Percentiles rank a stretch among this genome's conserved stretches.
Conservation (phyloP, 768 basidiomycete genomes). For the Panellus pusillus region DNA sequence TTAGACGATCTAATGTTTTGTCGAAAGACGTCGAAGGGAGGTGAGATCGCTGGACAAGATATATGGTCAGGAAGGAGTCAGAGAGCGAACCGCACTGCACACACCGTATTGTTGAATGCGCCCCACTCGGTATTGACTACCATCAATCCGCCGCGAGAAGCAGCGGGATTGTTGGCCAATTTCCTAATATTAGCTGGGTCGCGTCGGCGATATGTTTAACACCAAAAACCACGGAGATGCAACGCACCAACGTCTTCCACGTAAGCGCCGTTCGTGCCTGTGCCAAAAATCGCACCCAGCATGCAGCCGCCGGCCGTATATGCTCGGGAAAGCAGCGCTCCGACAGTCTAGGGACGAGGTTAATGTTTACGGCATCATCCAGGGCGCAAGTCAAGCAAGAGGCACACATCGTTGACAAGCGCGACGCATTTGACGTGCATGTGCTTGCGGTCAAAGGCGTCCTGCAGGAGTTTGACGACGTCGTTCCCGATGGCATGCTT, state of each 20-base stretch:
- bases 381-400: too few relatives aligned
- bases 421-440: conserved; percentile 81
- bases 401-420: conserved; percentile 76
- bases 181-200: conserved; percentile 73
- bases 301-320: conserved; percentile 93
- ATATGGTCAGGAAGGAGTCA: neutral
- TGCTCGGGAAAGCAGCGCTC: conserved; percentile 87
- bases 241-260: conserved; percentile 72
- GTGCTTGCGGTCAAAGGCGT: conserved; percentile 79
- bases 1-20: conserved; percentile 87
- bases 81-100: conserved; percentile 22
- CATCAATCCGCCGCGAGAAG: conserved; percentile 74
- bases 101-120: conserved; percentile 90
- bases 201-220: too few relatives aligned
- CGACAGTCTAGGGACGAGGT: conserved; percentile 73
- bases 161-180: conserved; percentile 63
- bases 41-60: conserved; percentile 58
- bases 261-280: conserved; percentile 98
- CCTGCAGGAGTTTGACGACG: conserved; percentile 77
- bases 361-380: neutral
- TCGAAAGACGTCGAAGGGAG: conserved; percentile 90
- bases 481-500: conserved; percentile 80
- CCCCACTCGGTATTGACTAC: conserved; percentile 99
- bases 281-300: conserved; percentile 92
- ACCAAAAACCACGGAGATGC: neutral